These are phyloP conservation scores for Coniochaeta hoffmannii DNA, from an alignment of 2,329 filamentous ascomycete genomes.

Conservation along the genomic window DNA sequence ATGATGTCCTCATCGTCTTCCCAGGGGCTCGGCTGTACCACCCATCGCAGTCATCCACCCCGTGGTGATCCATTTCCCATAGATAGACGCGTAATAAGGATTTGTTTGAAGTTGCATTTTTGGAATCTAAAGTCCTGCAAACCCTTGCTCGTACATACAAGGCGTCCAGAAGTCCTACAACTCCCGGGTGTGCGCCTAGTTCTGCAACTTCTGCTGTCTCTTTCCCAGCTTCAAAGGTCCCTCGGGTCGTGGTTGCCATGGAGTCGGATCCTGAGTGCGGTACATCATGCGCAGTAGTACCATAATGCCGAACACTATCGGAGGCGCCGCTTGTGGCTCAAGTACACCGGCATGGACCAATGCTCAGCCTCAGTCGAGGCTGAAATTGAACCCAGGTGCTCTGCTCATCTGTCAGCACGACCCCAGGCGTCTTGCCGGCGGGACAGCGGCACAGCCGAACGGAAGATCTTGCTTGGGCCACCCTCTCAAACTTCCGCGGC, in stretches of 20 bases:
- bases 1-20: neutral
- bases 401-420: too few species aligned
- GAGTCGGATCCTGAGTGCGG: too few species aligned
- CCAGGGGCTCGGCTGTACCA: neutral
- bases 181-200: neutral
- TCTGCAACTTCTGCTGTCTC: too few species aligned
- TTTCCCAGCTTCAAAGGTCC: neutral
- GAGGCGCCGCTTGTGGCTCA: neutral
- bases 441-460: neutral
- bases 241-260: too few species aligned
- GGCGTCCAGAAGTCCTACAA: neutral
- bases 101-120: neutral
- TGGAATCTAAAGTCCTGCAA: neutral
- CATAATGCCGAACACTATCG: neutral
- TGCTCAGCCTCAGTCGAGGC: constrained; percentile 1
- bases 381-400: neutral
- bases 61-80: neutral
- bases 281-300: too few species aligned
- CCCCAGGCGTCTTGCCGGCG: too few species aligned
- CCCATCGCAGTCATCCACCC: neutral
- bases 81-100: neutral
- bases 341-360: neutral
- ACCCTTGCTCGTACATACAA: neutral
- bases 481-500: neutral
- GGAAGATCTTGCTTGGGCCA: neutral